phyloP scores from a whole-genome alignment of 495 filamentous ascomycete species.

The Penicillium lividum region DNA sequence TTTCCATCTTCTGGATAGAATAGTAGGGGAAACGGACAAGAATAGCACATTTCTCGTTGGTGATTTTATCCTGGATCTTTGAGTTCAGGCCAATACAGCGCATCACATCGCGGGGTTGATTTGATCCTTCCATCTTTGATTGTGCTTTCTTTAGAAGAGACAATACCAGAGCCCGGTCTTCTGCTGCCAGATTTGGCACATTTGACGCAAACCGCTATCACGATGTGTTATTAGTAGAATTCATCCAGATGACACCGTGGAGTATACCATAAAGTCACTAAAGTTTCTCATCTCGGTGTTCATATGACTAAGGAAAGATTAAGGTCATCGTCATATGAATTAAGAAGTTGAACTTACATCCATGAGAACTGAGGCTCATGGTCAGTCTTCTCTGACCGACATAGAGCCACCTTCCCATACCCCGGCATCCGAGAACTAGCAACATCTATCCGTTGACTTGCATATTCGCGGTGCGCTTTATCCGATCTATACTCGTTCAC shows the following conservation, averaged over 20 bases:
- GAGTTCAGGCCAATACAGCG: background rate
- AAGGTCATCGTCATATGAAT: background rate
- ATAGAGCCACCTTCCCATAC: background rate
- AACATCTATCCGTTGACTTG: constrained; percentile 1
- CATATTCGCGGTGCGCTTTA: background rate
- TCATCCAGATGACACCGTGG: background rate
- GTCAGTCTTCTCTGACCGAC: background rate
- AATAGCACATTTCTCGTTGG: constrained; percentile 4
- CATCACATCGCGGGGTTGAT: background rate
- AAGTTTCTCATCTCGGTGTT: background rate
- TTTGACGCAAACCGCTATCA: constrained; percentile 4
- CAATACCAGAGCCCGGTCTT: constrained; percentile 4
- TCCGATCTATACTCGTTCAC: background rate
- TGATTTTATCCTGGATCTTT: background rate
- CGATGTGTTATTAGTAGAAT: background rate
- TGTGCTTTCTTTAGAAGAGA: background rate
- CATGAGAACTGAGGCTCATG: constrained; percentile 2
- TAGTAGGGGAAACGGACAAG: background rate
- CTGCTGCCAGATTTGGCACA: constrained; percentile 1
- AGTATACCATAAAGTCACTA: constrained; percentile 1
- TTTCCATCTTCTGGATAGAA: background rate
- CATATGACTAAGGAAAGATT: background rate
- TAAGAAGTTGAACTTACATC: background rate
- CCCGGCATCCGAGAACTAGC: constrained; percentile 3
- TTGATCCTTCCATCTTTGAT: background rate